Evolutionary conservation across 2,329 filamentous ascomycete genomes (phyloP).

Genomic region (Lachnellula occidentalis): DNA sequence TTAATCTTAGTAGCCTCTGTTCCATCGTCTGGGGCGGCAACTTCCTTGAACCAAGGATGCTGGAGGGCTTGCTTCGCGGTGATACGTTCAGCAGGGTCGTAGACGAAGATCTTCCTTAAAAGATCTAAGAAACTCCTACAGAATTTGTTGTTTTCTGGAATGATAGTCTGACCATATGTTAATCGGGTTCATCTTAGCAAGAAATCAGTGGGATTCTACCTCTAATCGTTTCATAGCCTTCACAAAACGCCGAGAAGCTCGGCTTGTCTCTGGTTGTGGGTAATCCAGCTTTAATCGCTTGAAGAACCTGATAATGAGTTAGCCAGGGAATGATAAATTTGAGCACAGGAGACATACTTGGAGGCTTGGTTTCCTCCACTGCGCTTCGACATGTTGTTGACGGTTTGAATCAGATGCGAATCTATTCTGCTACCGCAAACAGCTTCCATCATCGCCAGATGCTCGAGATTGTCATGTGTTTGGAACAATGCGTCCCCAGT

Average conservation of each 20-base stretch:
- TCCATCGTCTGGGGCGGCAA: slow-evolving; percentile 58
- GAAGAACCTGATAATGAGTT: slow-evolving; percentile 51
- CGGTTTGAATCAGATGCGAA: slow-evolving; percentile 49
- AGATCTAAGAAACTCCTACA: slow-evolving; percentile 59
- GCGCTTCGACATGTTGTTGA: slow-evolving; percentile 51
- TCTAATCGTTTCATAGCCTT: slow-evolving; percentile 66
- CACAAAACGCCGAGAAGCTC: slow-evolving; percentile 61
- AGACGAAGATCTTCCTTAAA: slow-evolving; percentile 61
- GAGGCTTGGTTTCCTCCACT: slow-evolving; percentile 56
- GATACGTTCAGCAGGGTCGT: slow-evolving; percentile 60
- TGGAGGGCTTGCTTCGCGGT: slow-evolving; percentile 61
- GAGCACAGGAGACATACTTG: slow-evolving; percentile 46
- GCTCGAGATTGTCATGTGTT: slow-evolving; percentile 67
- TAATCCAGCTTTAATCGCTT: slow-evolving; percentile 62
- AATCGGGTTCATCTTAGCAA: background rate
- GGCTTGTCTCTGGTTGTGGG: slow-evolving; percentile 56
- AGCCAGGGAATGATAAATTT: slow-evolving; percentile 21
- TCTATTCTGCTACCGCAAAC: slow-evolving; percentile 58
- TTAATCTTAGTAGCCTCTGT: slow-evolving; percentile 63
- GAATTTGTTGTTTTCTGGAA: slow-evolving; percentile 54
- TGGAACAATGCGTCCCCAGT: slow-evolving; percentile 68
- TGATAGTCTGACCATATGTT: slow-evolving; percentile 50
- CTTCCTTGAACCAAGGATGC: slow-evolving; percentile 64
- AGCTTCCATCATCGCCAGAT: slow-evolving; percentile 71
- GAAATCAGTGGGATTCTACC: slow-evolving; percentile 38